Conservation (phyloP, 2,329 filamentous ascomycete species). For the Penicillium sp. region DNA sequence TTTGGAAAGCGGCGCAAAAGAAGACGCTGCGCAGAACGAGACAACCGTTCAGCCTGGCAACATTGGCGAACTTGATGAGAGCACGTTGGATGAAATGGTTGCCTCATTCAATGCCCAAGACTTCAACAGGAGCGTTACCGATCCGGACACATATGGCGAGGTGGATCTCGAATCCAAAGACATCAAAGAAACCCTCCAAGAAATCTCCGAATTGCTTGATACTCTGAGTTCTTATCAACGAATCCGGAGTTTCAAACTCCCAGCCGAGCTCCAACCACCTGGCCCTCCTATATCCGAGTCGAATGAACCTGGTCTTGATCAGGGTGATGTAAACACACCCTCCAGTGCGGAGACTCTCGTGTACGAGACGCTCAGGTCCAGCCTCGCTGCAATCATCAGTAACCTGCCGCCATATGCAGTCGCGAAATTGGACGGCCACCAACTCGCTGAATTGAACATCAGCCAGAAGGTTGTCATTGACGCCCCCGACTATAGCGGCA, state of each 20-base stretch:
- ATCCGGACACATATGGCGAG: constrained; percentile 22
- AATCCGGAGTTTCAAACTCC: constrained; percentile 51
- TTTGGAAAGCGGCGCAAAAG: constrained; percentile 9
- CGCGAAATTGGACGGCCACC: constrained; percentile 79
- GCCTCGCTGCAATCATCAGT: constrained; percentile 69
- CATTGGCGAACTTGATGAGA: constrained; percentile 40
- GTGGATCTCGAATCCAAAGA: constrained; percentile 44
- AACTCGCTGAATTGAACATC: constrained; percentile 76
- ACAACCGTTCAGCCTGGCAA: constrained; percentile 28
- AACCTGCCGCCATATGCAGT: constrained; percentile 79
- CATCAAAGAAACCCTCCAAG: constrained; percentile 50
- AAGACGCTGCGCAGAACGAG: constrained; percentile 17
- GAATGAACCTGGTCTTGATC: constrained; percentile 24
- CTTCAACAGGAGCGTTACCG: constrained; percentile 24
- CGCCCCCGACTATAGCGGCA: constrained; percentile 68
- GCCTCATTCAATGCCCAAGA: constrained; percentile 41
- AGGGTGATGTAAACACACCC: constrained; percentile 49
- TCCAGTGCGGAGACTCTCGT: constrained; percentile 54
- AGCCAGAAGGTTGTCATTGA: constrained; percentile 73
- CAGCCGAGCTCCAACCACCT: constrained; percentile 7
- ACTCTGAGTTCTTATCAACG: constrained; percentile 61
- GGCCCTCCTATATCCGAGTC: constrained; percentile 33
- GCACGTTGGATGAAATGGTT: constrained; percentile 42
- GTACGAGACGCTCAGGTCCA: constrained; percentile 71
- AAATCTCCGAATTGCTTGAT: constrained; percentile 59